A percentile compares a stretch with the other conserved stretches of the same genome.
Conservation (phyloP, 2,329 filamentous ascomycete genomes). For the Penicillium freii region DNA sequence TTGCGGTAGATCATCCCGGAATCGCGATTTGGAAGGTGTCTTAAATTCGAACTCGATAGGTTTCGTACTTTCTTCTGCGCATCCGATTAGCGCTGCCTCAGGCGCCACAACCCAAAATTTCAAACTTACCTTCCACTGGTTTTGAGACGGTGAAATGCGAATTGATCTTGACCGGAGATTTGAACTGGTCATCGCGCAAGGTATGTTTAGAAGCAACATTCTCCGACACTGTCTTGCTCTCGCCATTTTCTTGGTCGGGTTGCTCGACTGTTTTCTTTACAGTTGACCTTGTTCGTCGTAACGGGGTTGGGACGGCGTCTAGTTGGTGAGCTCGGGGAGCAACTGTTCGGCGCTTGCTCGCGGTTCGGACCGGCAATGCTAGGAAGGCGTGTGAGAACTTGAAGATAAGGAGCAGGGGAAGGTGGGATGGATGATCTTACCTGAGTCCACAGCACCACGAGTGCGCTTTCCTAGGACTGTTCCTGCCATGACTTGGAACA, state of each 20-base stretch:
- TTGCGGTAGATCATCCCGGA: constrained; percentile 71
- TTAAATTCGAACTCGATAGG: constrained; percentile 43
- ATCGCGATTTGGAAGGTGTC: constrained; percentile 55
- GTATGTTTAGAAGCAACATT: constrained; percentile 51
- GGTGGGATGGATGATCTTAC: constrained; percentile 32
- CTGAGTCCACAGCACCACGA: constrained; percentile 36
- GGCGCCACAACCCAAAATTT: neutral
- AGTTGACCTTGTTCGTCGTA: constrained; percentile 37
- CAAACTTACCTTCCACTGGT: constrained; percentile 34
- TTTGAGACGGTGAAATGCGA: constrained; percentile 44
- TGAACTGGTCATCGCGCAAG: constrained; percentile 42
- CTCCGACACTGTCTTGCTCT: constrained; percentile 26
- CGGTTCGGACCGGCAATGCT: constrained; percentile 37
- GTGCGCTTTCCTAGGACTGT: constrained; percentile 47
- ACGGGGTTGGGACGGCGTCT: constrained; percentile 30
- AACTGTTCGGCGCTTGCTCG: constrained; percentile 50
- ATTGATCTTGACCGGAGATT: constrained; percentile 50
- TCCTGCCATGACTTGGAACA: constrained; percentile 36
- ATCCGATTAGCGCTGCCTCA: neutral
- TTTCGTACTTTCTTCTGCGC: constrained; percentile 46
- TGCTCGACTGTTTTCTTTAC: constrained; percentile 30
- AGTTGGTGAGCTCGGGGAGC: constrained; percentile 39
- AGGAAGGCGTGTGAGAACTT: constrained; percentile 19
- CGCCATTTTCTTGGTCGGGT: constrained; percentile 31
- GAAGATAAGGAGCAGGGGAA: constrained; percentile 11